Percentiles rank a stretch among this genome's conserved stretches.
These are phyloP conservation scores for Amphirosellinia nigrospora DNA, from an alignment of 495 filamentous ascomycete species.

Conservation along the genomic window DNA sequence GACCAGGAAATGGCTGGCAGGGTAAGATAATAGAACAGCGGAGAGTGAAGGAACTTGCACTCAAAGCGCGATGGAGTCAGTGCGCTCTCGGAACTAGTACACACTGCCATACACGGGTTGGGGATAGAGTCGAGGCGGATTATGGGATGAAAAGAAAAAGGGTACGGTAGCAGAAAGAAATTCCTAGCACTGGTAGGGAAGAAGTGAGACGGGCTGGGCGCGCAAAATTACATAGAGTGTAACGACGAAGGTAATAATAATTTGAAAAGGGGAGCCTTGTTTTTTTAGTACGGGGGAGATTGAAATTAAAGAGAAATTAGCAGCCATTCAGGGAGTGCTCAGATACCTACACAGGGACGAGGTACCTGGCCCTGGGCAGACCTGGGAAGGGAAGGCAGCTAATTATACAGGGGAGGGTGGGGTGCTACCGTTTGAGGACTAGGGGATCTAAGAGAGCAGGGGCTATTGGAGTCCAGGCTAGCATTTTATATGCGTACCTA, in stretches of 20 bases:
- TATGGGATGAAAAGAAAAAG: conserved; percentile 32
- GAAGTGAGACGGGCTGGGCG: conserved; percentile 36
- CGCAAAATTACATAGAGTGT: conserved; percentile 41
- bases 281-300: conserved; percentile 42
- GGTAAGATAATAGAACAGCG: conserved; percentile 17
- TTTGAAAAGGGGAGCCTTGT: conserved; percentile 48
- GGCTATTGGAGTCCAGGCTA: not conserved
- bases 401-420: conserved; percentile 15
- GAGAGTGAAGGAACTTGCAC: conserved; percentile 14
- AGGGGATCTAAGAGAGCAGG: not conserved
- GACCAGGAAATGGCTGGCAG: conserved; percentile 16
- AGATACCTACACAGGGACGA: conserved; percentile 12
- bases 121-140: conserved; percentile 21
- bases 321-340: conserved; percentile 39
- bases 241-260: conserved; percentile 43
- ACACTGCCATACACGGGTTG: conserved; percentile 26
- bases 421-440: conserved; percentile 9
- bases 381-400: conserved; percentile 15
- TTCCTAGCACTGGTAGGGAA: conserved; percentile 37
- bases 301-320: conserved; percentile 41
- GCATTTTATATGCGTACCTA: not conserved
- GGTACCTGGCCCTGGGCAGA: no score
- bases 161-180: conserved; percentile 26
- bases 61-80: conserved; percentile 34
- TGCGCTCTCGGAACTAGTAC: conserved; percentile 35